Evolutionary conservation across 2,329 filamentous ascomycete genomes (phyloP).

Genomic region (Calonectria hawksworthii): DNA sequence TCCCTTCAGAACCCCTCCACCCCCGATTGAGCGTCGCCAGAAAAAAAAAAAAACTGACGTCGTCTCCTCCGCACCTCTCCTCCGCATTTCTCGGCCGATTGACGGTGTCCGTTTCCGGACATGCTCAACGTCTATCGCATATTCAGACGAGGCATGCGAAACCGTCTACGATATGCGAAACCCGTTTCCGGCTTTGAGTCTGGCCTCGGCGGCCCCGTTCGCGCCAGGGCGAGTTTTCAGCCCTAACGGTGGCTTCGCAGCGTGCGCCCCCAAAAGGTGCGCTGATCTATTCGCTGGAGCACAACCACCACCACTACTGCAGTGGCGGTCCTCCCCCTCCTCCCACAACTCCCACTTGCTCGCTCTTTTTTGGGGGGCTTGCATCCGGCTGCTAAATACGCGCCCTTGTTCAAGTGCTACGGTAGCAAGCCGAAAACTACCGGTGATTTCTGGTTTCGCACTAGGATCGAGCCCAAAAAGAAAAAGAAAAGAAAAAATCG

Average conservation of each 20-base stretch:
- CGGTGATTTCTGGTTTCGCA: neutral
- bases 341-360: neutral
- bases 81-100: slow-evolving; percentile 24
- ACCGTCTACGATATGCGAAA: neutral
- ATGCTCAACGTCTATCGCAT: neutral
- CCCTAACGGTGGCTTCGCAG: neutral
- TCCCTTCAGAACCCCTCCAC: neutral
- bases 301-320: neutral
- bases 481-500: neutral
- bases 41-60: neutral
- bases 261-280: neutral
- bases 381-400: neutral
- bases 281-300: slow-evolving; percentile 5
- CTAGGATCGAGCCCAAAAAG: neutral
- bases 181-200: neutral
- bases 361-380: too few species aligned
- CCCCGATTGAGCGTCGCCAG: neutral
- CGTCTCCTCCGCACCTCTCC: slow-evolving; percentile 12
- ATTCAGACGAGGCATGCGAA: neutral
- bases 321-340: neutral
- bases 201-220: neutral
- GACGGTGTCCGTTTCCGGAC: slow-evolving; percentile 1
- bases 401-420: neutral
- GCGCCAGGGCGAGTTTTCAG: slow-evolving; percentile 2
- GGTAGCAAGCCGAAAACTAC: slow-evolving; percentile 1